Base-by-base conservation (phyloP, 164 flowering plant species). In the Platanus orientalis region DNA sequence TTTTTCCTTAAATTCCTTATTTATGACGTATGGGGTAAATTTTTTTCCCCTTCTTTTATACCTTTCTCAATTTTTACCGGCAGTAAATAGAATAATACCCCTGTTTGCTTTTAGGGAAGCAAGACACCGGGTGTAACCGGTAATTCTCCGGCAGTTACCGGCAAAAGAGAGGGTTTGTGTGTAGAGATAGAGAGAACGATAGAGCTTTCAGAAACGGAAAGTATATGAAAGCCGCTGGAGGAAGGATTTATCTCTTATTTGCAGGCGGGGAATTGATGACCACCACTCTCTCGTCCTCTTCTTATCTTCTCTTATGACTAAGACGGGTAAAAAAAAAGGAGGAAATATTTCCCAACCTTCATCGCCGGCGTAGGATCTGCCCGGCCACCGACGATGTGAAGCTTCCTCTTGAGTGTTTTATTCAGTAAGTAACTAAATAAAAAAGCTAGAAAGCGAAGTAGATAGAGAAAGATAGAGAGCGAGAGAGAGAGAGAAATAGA, bases 241-340 rank as follows among this genome's bases (percentile, higher is more conserved):
- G 45, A 49, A 32, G 66, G 47, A n/a, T n/a, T n/a, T 47, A 13
- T 54, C 13, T 27, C 30, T 28, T 69, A 68, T 69, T 23, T 71
- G 73, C 71, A 73, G 66, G 53, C 40, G 56, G 63, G 67, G 68
- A 74, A 80, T 79, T 79, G 69, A 73, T 74, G 88, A 62, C n/a
- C 85, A 84, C 76, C 84, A 80, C 73, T 73, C n/a, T n/a, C n/a
- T n/a, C n/a, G n/a, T n/a, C n/a, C 81, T 75, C 49, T 62, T 72
- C 76, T 78, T 75, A 74, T 75, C 86, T 73, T 69, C 77, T 77
- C 57, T 48, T 24, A 20, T 50, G 9, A 58, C n/a, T 20, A 47
- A 29, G 26, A 40, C 17, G 30, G 7, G 5, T 28, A 42, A 28
- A 9, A 55, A 42, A 32, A 25, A 17, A n/a, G 25, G 6, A 7